phyloP scores from a whole-genome alignment of 345 rosid species.

The Corchorus capsularis region DNA sequence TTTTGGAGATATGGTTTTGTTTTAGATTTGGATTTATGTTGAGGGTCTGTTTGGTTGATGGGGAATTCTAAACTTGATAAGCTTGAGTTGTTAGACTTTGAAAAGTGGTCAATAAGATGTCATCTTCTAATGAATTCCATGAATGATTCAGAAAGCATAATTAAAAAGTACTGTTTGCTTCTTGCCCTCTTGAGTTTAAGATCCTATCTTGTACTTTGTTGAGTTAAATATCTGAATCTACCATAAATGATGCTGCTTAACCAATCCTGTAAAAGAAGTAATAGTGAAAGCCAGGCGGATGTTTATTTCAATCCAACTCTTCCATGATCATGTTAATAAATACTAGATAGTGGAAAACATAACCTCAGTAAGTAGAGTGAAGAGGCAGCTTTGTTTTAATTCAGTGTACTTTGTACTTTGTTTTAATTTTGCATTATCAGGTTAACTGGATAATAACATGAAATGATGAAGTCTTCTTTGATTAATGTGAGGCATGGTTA shows the following conservation, averaged over 20 bases:
- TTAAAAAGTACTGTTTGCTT: background rate
- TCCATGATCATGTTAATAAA: background rate
- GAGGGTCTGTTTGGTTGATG: background rate
- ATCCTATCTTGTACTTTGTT: background rate
- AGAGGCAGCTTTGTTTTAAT: background rate
- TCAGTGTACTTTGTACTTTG: too few species aligned
- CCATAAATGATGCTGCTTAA: background rate
- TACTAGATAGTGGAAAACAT: too few species aligned
- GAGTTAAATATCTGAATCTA: background rate
- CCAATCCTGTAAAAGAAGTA: background rate
- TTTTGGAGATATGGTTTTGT: background rate
- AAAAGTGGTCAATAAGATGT: background rate
- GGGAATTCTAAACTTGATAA: background rate
- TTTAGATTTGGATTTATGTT: background rate
- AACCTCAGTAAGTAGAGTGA: background rate
- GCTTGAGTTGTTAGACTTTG: background rate
- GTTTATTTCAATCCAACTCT: background rate
- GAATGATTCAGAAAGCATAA: background rate
- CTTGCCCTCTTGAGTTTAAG: background rate
- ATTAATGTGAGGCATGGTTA: too few species aligned
- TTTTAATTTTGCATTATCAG: too few species aligned
- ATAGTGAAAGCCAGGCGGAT: background rate
- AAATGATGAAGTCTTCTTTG: too few species aligned
- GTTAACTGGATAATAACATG: too few species aligned
- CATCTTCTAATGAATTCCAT: background rate